Evolutionary conservation across 345 rosid genomes (phyloP), one percentile per base, ranked within the genome.

Genomic region (Acer yangbiense): DNA sequence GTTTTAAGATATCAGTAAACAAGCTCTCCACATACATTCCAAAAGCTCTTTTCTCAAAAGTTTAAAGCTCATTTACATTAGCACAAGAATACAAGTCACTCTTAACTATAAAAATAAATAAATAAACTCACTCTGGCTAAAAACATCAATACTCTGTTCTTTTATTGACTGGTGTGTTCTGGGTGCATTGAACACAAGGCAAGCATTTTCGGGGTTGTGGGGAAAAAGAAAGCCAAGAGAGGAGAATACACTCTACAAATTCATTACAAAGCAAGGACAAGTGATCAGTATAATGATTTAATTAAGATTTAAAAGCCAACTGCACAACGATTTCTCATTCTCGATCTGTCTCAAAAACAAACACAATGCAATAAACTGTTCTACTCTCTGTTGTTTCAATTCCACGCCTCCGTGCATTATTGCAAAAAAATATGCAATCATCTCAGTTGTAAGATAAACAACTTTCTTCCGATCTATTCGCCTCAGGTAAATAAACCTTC

Each of bases 341-440:
- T 70, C 50, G 25, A 69, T 72, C 35, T 62, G 52, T 69, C 72
- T 62, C 76, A 76, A 73, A 76, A 65, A 77, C 77, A 77, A 78
- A 69, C 74, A 69, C 71, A 82, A 54, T 7, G 21, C 73, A 39
- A 11, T 54, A 65, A 21, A 39, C 46, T 48, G 27, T 65, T 70
- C 68, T 54, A 25, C 70, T 29, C 75, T 46, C 25, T 69, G 66
- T 63, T 32, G 44, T 68, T 68, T 72, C 75, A 29, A 35, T 60
- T 18, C 65, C 72, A 68, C 46, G 68, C 21, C 65, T 54, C 83
- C 80, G 13, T 21, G 69, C 61, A 58, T 78, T 72, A 78, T 82
- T 78, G 68, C 18, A 60, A 73, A 78, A 73, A 70, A 81, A 79
- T 74, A 66, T 77, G 62, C 23, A 69, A 68, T 48, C 78, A 46